Percentiles rank a stretch among this genome's conserved stretches.
Conservation (phyloP, 306 rosid species). For the Dryas drummondii region DNA sequence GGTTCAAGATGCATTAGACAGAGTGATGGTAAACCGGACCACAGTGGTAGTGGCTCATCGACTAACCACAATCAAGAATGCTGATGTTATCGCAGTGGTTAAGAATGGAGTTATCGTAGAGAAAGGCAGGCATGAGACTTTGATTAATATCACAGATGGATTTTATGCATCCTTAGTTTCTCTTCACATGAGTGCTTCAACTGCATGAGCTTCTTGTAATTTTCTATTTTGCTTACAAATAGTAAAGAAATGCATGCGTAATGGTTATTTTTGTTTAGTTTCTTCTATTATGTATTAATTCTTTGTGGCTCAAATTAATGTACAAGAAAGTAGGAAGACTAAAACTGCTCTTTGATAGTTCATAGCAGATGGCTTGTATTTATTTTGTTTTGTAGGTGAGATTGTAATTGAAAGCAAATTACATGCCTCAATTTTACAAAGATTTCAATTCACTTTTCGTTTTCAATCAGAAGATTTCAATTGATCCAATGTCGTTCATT, state of each 20-base stretch:
- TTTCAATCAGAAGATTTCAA: neutral
- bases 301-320: neutral
- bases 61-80: slow-evolving; percentile 77
- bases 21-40: slow-evolving; percentile 72
- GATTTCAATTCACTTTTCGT: no score
- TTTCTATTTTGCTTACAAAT: neutral
- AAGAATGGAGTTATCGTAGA: slow-evolving; percentile 84
- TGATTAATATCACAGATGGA: slow-evolving; percentile 60
- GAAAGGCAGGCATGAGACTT: slow-evolving; percentile 69
- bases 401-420: neutral
- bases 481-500: no score
- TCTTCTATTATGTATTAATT: no score
- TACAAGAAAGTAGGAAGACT: neutral
- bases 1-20: slow-evolving; percentile 86
- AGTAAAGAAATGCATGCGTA: no score
- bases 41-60: slow-evolving; percentile 86
- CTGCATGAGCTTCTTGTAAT: slow-evolving; percentile 25
- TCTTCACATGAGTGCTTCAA: slow-evolving; percentile 61
- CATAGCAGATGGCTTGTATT: neutral
- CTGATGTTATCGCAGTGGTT: slow-evolving; percentile 81
- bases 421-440: neutral
- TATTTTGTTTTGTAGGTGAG: neutral
- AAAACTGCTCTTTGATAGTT: neutral
- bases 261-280: no score
- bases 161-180: slow-evolving; percentile 79